Evolutionary conservation across 345 rosid genomes (phyloP).

Genomic region (Salix exigua): DNA sequence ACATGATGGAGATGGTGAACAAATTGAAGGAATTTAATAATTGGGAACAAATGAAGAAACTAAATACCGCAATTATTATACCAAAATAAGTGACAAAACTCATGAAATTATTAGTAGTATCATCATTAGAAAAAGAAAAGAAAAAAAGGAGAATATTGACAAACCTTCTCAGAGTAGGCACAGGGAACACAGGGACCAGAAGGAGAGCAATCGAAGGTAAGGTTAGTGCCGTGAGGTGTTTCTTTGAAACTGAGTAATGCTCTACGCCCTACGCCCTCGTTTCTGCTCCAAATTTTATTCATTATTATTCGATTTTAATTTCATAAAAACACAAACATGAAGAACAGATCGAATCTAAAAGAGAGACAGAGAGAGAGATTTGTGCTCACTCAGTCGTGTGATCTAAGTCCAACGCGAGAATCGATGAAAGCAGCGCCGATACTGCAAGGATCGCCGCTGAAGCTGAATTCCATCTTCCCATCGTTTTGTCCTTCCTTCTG

Average conservation of each 20-base stretch:
- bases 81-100: background rate
- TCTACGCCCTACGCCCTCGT: slow-evolving; percentile 45
- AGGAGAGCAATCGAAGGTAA: slow-evolving; percentile 76
- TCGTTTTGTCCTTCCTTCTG: background rate
- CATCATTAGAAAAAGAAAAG: background rate
- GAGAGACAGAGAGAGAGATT: background rate
- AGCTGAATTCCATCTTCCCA: background rate
- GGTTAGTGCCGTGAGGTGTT: slow-evolving; percentile 55
- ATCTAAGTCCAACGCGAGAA: background rate
- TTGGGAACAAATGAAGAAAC: background rate
- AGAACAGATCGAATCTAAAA: background rate
- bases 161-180: slow-evolving; percentile 76
- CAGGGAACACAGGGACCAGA: slow-evolving; percentile 93
- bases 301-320: background rate
- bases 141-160: background rate
- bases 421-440: background rate
- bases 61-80: background rate
- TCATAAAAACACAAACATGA: background rate
- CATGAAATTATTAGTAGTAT: background rate
- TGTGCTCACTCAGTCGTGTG: background rate
- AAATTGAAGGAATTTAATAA: background rate
- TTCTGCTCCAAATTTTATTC: background rate
- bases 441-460: background rate
- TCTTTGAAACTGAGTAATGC: slow-evolving; percentile 63
- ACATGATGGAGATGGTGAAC: too few relatives aligned